Evolutionary conservation across 2,329 filamentous ascomycete species (phyloP).

Genomic region (Fusarium irregulare): DNA sequence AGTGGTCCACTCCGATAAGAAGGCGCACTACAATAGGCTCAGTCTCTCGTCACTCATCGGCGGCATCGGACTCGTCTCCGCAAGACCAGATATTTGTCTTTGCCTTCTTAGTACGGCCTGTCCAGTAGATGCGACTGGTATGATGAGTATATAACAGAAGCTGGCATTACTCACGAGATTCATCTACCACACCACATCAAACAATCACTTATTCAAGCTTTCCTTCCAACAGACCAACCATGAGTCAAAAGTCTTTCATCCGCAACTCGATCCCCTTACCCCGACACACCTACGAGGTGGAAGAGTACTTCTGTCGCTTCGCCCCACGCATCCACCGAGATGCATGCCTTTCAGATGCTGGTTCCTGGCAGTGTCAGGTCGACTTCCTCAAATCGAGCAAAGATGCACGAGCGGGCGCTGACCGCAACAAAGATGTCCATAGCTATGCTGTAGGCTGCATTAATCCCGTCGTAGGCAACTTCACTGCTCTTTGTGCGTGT

Average conservation of each 20-base stretch:
- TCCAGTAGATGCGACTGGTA: too few species aligned
- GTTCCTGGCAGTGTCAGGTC: not conserved
- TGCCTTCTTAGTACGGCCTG: too few species aligned
- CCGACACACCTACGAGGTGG: not conserved
- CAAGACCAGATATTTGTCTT: too few species aligned
- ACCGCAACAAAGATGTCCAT: not conserved
- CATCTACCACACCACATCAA: not conserved
- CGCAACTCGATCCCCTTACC: not conserved
- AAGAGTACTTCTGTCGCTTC: not conserved
- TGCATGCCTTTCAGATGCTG: not conserved
- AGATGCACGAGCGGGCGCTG: not conserved
- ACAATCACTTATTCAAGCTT: not conserved
- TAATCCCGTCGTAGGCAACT: not conserved
- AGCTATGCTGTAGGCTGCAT: not conserved
- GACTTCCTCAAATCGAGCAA: not conserved
- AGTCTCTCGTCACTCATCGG: too few species aligned
- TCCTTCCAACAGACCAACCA: not conserved
- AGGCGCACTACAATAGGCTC: too few species aligned
- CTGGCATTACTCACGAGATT: fast-evolving
- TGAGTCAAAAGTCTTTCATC: not conserved
- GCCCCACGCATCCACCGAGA: not conserved
- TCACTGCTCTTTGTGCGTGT: not conserved
- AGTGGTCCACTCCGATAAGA: too few species aligned
- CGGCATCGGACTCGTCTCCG: too few species aligned
- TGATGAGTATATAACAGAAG: not conserved